Evolutionary conservation across 2,329 filamentous ascomycete genomes (phyloP), one percentile per base, ranked within the genome.

Genomic region (Phialocephala sp.): DNA sequence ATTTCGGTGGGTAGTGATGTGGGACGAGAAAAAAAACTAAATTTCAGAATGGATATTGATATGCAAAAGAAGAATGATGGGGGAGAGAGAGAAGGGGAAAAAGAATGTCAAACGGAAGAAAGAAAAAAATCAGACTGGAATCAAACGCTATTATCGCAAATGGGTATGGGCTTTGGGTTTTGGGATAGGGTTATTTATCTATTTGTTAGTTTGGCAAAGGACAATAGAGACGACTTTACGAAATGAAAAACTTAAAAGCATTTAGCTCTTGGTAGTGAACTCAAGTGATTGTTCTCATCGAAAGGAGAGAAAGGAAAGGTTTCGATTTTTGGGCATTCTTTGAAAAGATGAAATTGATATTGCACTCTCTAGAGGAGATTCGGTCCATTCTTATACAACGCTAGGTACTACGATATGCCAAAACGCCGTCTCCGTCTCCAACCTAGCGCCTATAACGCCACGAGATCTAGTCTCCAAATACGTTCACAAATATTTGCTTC

Each of bases 401-500:
- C 45, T n/a, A 22, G 12, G 12, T 50, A n/a, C 50, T 54, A 2
- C 12, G 12, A 35, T 18, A 32, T 54, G 24, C 24, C 50, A 54
- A 35, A 35, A 54, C 22, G 24, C 50, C 24, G 8, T 35, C n/a
- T 50, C n/a, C 45, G 20, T 22, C 8, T 22, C 45, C 45, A 59
- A 18, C 20, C 14, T 59, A n/a, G 4, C 8, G 18, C 20, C n/a
- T 11, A 15, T 27, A 47, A 45, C 37, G 22, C 57, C 37, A 12
- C 3, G 27, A 32, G 6, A 32, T 32, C 27, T 6, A 32, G 27
- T 6, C 27, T 41, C 39, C 43, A 14, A 22, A 50, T 60, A 60
- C 58, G 50, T 11, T 75, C 64, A 77, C 22, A 77, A 62, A 68
- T 88, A 89, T 60, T 87, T 84, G 71, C 88, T 90, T 71, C 88